phyloP scores from a whole-genome alignment of 495 filamentous ascomycete genomes.

The Penicillium egyptiacum region DNA sequence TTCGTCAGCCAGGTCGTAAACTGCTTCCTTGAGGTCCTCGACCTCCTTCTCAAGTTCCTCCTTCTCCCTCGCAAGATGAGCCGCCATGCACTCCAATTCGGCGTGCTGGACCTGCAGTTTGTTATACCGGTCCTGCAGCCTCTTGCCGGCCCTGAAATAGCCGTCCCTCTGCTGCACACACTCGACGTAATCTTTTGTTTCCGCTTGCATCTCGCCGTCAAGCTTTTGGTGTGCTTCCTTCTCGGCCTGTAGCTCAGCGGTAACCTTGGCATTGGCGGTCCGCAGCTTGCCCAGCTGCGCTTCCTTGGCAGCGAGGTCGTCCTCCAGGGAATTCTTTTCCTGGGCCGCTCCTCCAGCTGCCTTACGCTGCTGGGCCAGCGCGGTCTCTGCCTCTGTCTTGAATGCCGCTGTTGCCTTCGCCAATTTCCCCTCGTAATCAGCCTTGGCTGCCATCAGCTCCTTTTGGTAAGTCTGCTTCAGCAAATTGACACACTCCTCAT shows the following conservation, averaged over 20 bases:
- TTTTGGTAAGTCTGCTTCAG: neutral
- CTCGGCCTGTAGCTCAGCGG: neutral
- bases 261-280: neutral
- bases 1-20: too few species aligned
- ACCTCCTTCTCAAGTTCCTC: neutral
- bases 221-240: neutral
- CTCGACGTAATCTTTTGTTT: neutral
- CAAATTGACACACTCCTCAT: neutral
- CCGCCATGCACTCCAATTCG: too few species aligned
- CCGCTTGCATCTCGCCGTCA: neutral
- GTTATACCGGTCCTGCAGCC: neutral
- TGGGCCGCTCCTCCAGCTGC: neutral
- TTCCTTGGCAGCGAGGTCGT: neutral
- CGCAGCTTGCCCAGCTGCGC: neutral
- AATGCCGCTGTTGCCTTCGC: neutral
- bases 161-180: neutral
- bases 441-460: slow-evolving; percentile 1
- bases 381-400: neutral
- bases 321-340: neutral
- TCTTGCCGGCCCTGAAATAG: neutral
- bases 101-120: neutral
- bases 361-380: neutral
- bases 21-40: neutral
- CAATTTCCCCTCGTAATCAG: neutral
- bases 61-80: neutral